These are phyloP conservation scores for Saccharomycopsis schoenii DNA, from an alignment of 805 yeast genomes.

Conservation along the genomic window DNA sequence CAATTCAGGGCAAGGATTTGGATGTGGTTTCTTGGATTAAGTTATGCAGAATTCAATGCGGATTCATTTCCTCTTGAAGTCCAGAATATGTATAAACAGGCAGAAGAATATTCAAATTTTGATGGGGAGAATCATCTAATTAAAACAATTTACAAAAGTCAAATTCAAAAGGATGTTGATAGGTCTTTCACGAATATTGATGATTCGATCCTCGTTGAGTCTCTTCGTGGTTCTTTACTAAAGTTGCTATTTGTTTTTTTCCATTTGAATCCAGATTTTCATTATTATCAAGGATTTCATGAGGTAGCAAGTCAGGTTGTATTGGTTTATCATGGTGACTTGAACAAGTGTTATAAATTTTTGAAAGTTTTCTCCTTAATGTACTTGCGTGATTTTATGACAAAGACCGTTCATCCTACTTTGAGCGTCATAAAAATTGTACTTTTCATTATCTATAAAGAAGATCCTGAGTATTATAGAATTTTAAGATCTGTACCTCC, in stretches of 20 bases:
- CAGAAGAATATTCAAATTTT: neutral
- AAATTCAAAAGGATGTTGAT: slow-evolving; percentile 67
- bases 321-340: slow-evolving; percentile 38
- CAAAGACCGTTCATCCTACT: slow-evolving; percentile 56
- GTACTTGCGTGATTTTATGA: slow-evolving; percentile 79
- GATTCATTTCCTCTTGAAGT: neutral
- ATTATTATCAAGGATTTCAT: slow-evolving; percentile 90
- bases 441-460: slow-evolving; percentile 44
- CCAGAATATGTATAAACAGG: neutral
- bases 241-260: slow-evolving; percentile 44
- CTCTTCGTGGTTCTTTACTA: neutral
- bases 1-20: slow-evolving; percentile 36
- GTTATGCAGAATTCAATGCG: neutral
- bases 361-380: slow-evolving; percentile 47
- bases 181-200: slow-evolving; percentile 51
- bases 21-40: slow-evolving; percentile 35
- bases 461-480: slow-evolving; percentile 37
- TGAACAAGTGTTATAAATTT: slow-evolving; percentile 41
- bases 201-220: slow-evolving; percentile 4
- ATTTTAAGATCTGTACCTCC: slow-evolving; percentile 39
- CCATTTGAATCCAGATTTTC: slow-evolving; percentile 47
- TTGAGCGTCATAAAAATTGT: slow-evolving; percentile 56
- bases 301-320: slow-evolving; percentile 68
- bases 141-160: slow-evolving; percentile 42
- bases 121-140: neutral